These are phyloP conservation scores for Phialophora expanda DNA, from an alignment of 2,329 filamentous ascomycete species.

Conservation along the genomic window DNA sequence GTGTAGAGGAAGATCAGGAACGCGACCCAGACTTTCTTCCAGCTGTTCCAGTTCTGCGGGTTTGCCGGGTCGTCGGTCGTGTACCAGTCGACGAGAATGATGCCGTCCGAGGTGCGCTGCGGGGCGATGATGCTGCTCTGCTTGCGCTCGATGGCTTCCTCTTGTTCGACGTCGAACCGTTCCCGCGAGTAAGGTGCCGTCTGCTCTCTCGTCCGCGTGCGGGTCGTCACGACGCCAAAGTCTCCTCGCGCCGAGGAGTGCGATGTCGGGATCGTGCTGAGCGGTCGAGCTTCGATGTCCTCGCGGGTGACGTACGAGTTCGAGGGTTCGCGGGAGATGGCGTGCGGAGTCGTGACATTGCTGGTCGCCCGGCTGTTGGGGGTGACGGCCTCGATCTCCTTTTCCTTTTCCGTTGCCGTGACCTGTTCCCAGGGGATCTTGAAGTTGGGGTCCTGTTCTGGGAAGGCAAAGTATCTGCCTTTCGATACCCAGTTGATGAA, in stretches of 20 bases:
- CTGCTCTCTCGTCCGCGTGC: constrained; percentile 39
- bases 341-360: constrained; percentile 7
- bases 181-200: constrained; percentile 40
- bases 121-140: constrained; percentile 44
- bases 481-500: constrained; percentile 51
- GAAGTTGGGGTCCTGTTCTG: constrained; percentile 49
- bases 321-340: constrained; percentile 8
- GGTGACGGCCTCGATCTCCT: constrained; percentile 25
- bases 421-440: constrained; percentile 41
- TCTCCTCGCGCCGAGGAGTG: constrained; percentile 23
- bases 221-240: constrained; percentile 27
- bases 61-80: constrained; percentile 61
- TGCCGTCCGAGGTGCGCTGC: constrained; percentile 45
- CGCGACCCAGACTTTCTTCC: constrained; percentile 41
- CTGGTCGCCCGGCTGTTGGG: constrained; percentile 9
- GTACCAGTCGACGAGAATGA: constrained; percentile 47
- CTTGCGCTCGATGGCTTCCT: constrained; percentile 40
- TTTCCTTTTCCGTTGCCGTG: constrained; percentile 30
- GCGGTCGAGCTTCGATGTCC: constrained; percentile 20
- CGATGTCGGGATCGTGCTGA: constrained; percentile 29
- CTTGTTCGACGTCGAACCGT: constrained; percentile 43
- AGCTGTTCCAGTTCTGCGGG: constrained; percentile 50
- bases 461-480: constrained; percentile 52
- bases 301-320: constrained; percentile 8
- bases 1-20: constrained; percentile 42